These are phyloP conservation scores for Solanum lycopersicoides DNA, from an alignment of 257 asterid species.

Conservation along the genomic window DNA sequence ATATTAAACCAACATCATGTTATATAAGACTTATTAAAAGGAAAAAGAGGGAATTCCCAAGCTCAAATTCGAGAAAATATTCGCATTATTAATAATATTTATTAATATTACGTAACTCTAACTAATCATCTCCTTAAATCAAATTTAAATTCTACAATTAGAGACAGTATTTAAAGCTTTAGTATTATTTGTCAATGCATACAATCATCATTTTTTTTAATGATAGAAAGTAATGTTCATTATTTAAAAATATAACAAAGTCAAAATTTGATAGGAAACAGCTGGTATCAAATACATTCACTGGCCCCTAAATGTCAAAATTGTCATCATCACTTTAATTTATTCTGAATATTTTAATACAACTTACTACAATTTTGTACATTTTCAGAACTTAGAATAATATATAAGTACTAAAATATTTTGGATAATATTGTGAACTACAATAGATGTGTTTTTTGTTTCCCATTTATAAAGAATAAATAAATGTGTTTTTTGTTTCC, in stretches of 20 bases:
- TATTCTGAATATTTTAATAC: not conserved
- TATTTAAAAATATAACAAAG: constrained; percentile 2
- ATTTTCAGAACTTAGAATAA: not conserved
- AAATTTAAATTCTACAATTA: not conserved
- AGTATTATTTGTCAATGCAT: not conserved
- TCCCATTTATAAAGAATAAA: not conserved
- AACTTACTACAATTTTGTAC: not conserved
- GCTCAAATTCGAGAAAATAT: not conserved
- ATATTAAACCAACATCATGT: too few species aligned
- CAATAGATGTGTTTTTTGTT: not conserved
- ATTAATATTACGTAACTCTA: not conserved
- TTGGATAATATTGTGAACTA: not conserved
- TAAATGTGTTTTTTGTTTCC: not conserved
- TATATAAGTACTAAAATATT: not conserved
- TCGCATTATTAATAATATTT: too few species aligned
- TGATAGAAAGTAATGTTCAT: constrained; percentile 15
- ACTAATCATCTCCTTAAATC: not conserved
- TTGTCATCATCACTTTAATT: not conserved
- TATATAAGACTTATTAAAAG: too few species aligned
- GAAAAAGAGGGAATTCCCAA: not conserved
- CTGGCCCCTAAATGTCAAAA: not conserved
- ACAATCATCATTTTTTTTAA: not conserved
- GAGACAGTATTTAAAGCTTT: constrained; percentile 1
- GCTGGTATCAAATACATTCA: not conserved
- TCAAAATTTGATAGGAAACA: constrained; percentile 19